These are phyloP conservation scores for Kodamaea sagamina DNA, from an alignment of 805 yeast species.

Conservation along the genomic window DNA sequence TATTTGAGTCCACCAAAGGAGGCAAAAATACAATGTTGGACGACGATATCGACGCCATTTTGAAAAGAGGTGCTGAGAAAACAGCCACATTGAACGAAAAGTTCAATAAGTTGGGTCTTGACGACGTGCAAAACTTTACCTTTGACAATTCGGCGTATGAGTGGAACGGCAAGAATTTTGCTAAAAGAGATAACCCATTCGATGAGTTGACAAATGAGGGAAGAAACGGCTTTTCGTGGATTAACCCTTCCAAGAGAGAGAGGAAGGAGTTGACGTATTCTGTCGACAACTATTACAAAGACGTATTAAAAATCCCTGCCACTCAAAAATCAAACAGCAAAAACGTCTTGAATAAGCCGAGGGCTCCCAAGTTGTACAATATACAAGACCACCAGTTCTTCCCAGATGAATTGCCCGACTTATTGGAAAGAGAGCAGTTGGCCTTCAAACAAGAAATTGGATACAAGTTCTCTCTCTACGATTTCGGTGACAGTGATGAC, in stretches of 20 bases:
- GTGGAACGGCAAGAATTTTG: constrained; percentile 92
- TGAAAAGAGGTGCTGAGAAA: constrained; percentile 77
- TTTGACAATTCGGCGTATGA: constrained; percentile 89
- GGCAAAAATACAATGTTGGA: constrained; percentile 38
- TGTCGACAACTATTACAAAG: constrained; percentile 74
- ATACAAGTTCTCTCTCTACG: constrained; percentile 58
- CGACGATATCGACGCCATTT: constrained; percentile 81
- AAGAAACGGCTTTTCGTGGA: constrained; percentile 52
- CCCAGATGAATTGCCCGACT: constrained; percentile 51
- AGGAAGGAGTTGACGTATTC: constrained; percentile 78
- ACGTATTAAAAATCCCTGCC: constrained; percentile 50
- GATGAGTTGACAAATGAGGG: constrained; percentile 26
- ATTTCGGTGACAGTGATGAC: constrained; percentile 59
- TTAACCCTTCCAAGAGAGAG: constrained; percentile 74
- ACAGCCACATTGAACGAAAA: constrained; percentile 79
- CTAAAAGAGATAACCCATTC: constrained; percentile 43
- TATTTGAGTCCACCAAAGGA: constrained; percentile 57
- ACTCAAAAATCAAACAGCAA: constrained; percentile 13
- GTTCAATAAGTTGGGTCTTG: constrained; percentile 83
- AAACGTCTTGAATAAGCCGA: constrained; percentile 30
- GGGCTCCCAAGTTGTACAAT: constrained; percentile 63
- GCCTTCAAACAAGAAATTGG: constrained; percentile 61
- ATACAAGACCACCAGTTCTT: constrained; percentile 77
- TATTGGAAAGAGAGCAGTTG: constrained; percentile 65
- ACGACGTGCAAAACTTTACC: constrained; percentile 89